Base-by-base conservation (phyloP, 179 eudicot species). In the Silene vulgaris region DNA sequence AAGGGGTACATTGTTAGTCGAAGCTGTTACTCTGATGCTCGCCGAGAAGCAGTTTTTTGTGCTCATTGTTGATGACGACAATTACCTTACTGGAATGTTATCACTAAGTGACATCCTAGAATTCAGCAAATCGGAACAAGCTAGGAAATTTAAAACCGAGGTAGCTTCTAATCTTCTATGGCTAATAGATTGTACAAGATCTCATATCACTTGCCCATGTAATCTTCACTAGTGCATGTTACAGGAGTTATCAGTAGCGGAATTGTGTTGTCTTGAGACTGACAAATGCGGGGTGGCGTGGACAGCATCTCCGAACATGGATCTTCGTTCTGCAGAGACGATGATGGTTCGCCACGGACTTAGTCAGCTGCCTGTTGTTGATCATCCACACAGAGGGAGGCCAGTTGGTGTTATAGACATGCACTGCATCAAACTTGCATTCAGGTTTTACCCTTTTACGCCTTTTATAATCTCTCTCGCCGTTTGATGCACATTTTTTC, bases 341-440 rank as follows among this genome's bases (percentile, higher is more conserved):
- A 80, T 93, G 32, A 88, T 95, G 96, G 79, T 78, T 26, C 84
- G 79, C 71, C 82, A 88, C 72, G 85, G 86, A 65, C 19, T 87
- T 67, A 80, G 76, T 80, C 91, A 85, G 80, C 83, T 95, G 80
- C 96, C 97, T 45, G 97, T 95, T 81, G 86, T 90, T 67, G 87
- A 87, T 78, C 80, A 82, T 75, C 79, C 73, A 76, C 77, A 78
- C 71, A 77, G 83, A 75, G 86, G 88, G 68, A 79, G 73, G 67
- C 90, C 88, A 50, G 86, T 93, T 78, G 99, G 99, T 76, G 82
- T 95, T 75, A 75, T 95, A 76, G 99, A 95, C 87, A 84, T 83
- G 83, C 96, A 90, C 74, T 88, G 95, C 82, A 87, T 95, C 81
- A 76, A 56, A 71, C 85, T 95, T 62, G 89, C 96, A 76, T 88